phyloP scores from a whole-genome alignment of 2,329 filamentous ascomycete species.

The Neophaeococcomyces aloes region DNA sequence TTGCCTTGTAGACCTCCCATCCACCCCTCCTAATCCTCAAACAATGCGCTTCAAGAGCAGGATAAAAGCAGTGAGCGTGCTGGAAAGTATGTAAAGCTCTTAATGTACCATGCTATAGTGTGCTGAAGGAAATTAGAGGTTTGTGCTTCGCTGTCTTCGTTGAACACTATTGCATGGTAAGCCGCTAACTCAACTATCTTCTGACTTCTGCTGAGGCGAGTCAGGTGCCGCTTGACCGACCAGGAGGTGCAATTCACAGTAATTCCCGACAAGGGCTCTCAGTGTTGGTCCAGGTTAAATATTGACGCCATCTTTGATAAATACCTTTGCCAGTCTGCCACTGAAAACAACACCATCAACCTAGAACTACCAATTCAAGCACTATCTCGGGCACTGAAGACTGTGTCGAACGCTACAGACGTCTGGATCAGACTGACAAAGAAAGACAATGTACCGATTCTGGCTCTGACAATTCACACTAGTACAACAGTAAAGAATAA shows the following conservation, averaged over 20 bases:
- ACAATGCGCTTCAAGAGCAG: conserved; percentile 45
- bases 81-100: conserved; percentile 38
- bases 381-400: conserved; percentile 83
- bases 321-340: conserved; percentile 77
- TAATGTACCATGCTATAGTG: neutral
- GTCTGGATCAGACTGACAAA: conserved; percentile 86
- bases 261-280: conserved; percentile 84
- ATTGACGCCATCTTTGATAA: conserved; percentile 79
- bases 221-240: conserved; percentile 67
- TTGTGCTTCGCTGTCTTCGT: conserved; percentile 50
- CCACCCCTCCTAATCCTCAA: too few relatives aligned
- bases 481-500: conserved; percentile 49
- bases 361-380: conserved; percentile 84
- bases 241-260: conserved; percentile 87
- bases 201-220: too few relatives aligned
- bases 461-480: conserved; percentile 82
- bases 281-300: conserved; percentile 78
- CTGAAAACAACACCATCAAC: conserved; percentile 79
- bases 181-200: too few relatives aligned
- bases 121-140: conserved; percentile 38
- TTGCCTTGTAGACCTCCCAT: neutral
- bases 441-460: conserved; percentile 73
- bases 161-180: conserved; percentile 69
- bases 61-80: conserved; percentile 42
- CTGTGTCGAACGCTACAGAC: conserved; percentile 68